phyloP scores from a whole-genome alignment of 2,329 filamentous ascomycete genomes.

The Immersiporthe knoxdaviesiana region DNA sequence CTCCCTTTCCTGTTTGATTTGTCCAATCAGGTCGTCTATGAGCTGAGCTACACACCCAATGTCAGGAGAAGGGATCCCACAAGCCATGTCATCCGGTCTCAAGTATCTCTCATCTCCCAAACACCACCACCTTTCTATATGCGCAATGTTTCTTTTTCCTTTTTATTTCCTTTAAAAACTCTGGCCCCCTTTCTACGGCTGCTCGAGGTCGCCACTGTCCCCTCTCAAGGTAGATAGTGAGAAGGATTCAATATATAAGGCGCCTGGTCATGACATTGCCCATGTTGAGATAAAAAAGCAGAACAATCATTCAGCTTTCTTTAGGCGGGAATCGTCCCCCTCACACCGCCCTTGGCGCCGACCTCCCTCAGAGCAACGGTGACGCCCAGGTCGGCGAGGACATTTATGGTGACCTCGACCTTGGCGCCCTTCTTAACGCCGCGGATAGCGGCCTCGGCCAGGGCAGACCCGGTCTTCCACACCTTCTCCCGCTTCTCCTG shows the following conservation, averaged over 20 bases:
- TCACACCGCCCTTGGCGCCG: conserved; percentile 81
- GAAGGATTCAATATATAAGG: too few species aligned
- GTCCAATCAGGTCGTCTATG: conserved; percentile 22
- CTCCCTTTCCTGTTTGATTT: conserved; percentile 5
- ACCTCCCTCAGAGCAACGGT: conserved; percentile 84
- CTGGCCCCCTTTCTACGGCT: not conserved
- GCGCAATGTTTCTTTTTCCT: not conserved
- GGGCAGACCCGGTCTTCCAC: conserved; percentile 82
- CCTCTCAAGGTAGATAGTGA: too few species aligned
- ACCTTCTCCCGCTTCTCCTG: conserved; percentile 88
- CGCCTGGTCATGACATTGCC: too few species aligned
- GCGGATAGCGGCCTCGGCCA: conserved; percentile 85
- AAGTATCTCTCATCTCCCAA: not conserved
- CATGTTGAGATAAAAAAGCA: too few species aligned
- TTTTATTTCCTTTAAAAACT: not conserved
- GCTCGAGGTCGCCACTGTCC: not conserved
- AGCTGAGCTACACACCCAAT: not conserved
- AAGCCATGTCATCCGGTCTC: not conserved
- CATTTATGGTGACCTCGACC: conserved; percentile 91
- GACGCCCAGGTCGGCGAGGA: conserved; percentile 77
- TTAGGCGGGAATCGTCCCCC: conserved; percentile 53
- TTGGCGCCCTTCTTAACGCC: conserved; percentile 86
- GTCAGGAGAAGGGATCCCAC: not conserved
- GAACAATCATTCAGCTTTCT: conserved; percentile 21
- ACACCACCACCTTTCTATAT: not conserved